phyloP scores from a whole-genome alignment of 345 rosid species.

The Eucalyptus virginea region DNA sequence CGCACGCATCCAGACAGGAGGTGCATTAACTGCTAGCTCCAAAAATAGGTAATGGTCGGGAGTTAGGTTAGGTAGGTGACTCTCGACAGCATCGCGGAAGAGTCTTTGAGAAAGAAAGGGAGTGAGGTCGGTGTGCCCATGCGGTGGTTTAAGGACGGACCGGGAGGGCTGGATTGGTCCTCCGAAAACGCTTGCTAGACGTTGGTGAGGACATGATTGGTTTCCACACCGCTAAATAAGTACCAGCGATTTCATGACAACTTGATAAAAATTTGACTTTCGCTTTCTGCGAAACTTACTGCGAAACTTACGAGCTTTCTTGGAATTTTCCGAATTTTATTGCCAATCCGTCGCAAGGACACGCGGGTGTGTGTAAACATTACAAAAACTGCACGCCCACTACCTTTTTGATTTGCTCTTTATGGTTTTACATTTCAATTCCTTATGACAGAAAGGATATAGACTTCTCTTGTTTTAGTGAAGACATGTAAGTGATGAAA shows the following conservation, averaged over 20 bases:
- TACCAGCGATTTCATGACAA: background rate
- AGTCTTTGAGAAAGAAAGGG: background rate
- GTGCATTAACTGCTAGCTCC: background rate
- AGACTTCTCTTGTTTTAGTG: background rate
- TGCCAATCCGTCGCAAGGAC: background rate
- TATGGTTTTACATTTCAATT: background rate
- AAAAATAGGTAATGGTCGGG: background rate
- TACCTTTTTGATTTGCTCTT: background rate
- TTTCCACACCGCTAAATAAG: background rate
- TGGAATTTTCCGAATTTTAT: background rate
- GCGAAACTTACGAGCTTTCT: background rate
- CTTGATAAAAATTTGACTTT: background rate
- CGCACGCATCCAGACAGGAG: background rate
- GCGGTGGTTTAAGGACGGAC: background rate
- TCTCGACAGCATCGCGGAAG: background rate
- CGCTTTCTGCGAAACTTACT: background rate
- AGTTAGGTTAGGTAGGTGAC: background rate
- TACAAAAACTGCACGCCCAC: background rate
- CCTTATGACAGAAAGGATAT: background rate
- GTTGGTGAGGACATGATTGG: background rate
- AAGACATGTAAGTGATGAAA: background rate
- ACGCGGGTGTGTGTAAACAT: background rate
- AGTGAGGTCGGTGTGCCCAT: background rate
- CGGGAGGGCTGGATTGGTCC: background rate
- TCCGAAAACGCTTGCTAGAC: background rate